Base-by-base conservation (phyloP, 2,329 filamentous ascomycete genomes). In the Helotiales sp. region DNA sequence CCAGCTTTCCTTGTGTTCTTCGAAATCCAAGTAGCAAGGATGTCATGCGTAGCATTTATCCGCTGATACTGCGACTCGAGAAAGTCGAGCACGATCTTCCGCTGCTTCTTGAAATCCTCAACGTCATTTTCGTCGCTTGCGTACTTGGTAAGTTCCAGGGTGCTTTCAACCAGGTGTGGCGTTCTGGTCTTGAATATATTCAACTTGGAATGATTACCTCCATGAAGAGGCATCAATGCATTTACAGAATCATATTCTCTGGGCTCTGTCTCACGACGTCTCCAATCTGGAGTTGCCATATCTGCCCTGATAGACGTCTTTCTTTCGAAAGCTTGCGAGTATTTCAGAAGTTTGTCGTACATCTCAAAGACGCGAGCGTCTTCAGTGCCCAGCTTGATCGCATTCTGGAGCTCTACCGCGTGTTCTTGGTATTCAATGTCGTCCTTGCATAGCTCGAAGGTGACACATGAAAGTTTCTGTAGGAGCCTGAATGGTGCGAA, bases 51-150 rank as follows among this genome's bases (percentile, higher is more conserved):
- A n/a, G n/a, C n/a, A 31, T 10, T 29, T 7, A 54, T 46, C 17
- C 52, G 38, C 17, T 54, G 19, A 38, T 54, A 51, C 22, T 56
- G 54, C 3, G 46, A 27, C 10, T 44, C 54, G 10, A 56, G 46
- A 12, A 44, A 56, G 12, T 51, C 36, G 9, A 56, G 13, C 9
- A 51, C 25, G 9, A 10, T 12, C 9, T 31, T 42, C 13, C 54
- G 31, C n/a, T 30, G 17, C 3, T 27, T 15, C 29, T 46, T 51
- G 54, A 56, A 51, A 9, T 31, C 12, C 4, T 10, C 17, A 6
- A 51, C 7, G 29, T 42, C 29, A 22, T 51, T 44, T n/a, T 31
- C 22, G 48, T 36, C 40, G 40, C 40, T n/a, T 24, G 52, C 52
- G 17, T 24, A 42, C 10, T 48, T 36, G 9, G 52, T 42, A 9